A percentile compares a stretch with the other conserved stretches of the same genome.
These are phyloP conservation scores for Mrakia hoshinonis DNA, from an alignment of 768 basidiomycete genomes.

Conservation along the genomic window DNA sequence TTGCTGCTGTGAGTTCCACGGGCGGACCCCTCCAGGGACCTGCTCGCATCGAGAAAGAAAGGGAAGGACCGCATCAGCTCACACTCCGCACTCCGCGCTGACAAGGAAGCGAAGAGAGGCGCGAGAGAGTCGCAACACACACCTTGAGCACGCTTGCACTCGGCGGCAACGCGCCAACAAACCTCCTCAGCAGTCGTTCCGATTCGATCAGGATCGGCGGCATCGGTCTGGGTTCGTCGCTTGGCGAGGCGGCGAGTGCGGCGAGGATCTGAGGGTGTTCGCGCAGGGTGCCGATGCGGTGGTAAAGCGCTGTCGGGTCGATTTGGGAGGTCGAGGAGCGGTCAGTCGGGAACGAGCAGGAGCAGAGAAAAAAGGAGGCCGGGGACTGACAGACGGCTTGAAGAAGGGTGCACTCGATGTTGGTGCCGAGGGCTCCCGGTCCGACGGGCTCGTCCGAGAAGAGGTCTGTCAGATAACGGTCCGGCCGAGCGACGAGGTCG, in stretches of 20 bases:
- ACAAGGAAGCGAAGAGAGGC: not conserved
- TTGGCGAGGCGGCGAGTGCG: not conserved
- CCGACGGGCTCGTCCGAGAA: not conserved
- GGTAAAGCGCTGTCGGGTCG: not conserved
- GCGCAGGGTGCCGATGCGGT: not conserved
- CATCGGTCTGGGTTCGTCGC: not conserved
- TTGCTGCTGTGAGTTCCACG: too few relatives aligned
- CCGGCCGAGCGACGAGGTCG: not conserved
- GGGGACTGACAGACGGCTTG: too few relatives aligned
- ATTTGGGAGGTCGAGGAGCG: too few relatives aligned
- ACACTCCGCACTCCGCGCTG: too few relatives aligned
- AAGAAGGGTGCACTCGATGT: too few relatives aligned
- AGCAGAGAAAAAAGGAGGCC: too few relatives aligned
- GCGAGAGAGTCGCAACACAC: not conserved
- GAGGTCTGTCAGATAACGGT: not conserved
- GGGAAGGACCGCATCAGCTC: too few relatives aligned
- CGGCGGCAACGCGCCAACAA: not conserved
- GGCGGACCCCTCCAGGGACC: too few relatives aligned
- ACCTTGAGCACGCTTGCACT: not conserved
- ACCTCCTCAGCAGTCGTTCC: not conserved
- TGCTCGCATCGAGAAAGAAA: too few relatives aligned
- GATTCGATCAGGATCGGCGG: not conserved
- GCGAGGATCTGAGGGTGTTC: not conserved
- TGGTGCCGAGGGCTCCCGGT: not conserved
- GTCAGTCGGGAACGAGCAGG: too few relatives aligned